Conservation (phyloP, 768 basidiomycete species). For the Hygrophoropsis aurantiaca region DNA sequence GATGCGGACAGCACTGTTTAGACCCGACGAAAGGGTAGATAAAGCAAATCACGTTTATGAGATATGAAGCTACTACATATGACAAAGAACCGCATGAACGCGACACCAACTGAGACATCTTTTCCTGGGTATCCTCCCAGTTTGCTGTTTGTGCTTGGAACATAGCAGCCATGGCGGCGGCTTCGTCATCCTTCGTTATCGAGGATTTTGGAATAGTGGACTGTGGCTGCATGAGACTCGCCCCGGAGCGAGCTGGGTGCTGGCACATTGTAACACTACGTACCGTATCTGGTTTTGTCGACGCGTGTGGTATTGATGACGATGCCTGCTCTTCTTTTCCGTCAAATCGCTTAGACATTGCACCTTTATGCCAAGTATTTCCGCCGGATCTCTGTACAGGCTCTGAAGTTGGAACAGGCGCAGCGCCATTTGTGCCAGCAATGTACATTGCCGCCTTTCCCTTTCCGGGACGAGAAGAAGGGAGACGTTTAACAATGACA, state of each 20-base stretch:
- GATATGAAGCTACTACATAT: slow-evolving; percentile 66
- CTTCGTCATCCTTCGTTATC: slow-evolving; percentile 74
- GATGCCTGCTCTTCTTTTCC: slow-evolving; percentile 74
- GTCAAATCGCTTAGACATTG: slow-evolving; percentile 91
- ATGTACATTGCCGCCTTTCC: slow-evolving; percentile 81
- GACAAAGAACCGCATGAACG: slow-evolving; percentile 53
- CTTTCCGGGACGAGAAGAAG: slow-evolving; percentile 77
- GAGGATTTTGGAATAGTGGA: slow-evolving; percentile 42
- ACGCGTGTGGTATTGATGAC: slow-evolving; percentile 17
- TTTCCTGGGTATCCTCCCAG: slow-evolving; percentile 99
- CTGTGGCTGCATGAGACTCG: slow-evolving; percentile 30
- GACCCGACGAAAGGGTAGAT: slow-evolving; percentile 20
- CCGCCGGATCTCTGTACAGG: slow-evolving; percentile 37
- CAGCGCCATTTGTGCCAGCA: slow-evolving; percentile 42
- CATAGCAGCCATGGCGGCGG: slow-evolving; percentile 97
- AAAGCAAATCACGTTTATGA: slow-evolving; percentile 65
- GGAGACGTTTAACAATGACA: slow-evolving; percentile 88
- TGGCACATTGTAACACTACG: slow-evolving; percentile 30
- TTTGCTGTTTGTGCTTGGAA: slow-evolving; percentile 91
- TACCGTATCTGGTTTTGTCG: slow-evolving; percentile 28
- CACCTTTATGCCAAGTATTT: slow-evolving; percentile 62
- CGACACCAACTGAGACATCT: slow-evolving; percentile 98
- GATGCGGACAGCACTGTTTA: slow-evolving; percentile 63
- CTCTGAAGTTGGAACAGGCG: slow-evolving; percentile 49
- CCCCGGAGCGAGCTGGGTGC: slow-evolving; percentile 15